Base-by-base conservation (phyloP, 1,139 yeast species). In the Diutina mesorugosa region DNA sequence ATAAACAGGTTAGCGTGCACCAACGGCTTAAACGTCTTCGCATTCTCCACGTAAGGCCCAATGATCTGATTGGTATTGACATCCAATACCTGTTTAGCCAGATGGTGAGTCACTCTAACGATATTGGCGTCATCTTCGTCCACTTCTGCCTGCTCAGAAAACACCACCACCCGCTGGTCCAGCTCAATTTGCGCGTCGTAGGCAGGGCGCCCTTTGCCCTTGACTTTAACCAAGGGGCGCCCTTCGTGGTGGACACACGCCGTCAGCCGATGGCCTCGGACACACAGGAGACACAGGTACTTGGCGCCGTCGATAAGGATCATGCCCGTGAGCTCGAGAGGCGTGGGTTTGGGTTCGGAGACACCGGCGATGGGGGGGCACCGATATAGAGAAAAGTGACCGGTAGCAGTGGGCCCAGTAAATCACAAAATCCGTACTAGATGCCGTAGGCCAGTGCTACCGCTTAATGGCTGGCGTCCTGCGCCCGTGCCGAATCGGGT, bases 231-330 rank as follows among this genome's bases (percentile, higher is more conserved):
- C 47, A 91, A 72, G 45, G 95, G 90, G 55, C 97, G 76, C 12
- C 29, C 41, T 56, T 80, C 76, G 54, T 87, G 82, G 68, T 93
- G 99, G 58, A 81, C 81, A 68, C 99, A 93, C 57, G 85, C 82
- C 3, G 95, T 84, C 4, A 97, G 87, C 52, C 99, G 72, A 67
- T 93, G 99, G 26, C 98, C 98, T 52, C 97, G 76, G 48, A 93
- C 90, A 67, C 99, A 93, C 64, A 85, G 86, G 59, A 84, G 80
- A 68, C 97, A 93, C n/a, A 97, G 90, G 67, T 88, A 88, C 65
- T 93, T 89, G 63, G 81, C 86, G 50, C 88, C 89, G 61, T 88
- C 90, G 63, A 87, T 89, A 55, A 90, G 73, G 58, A 93, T 90
- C 98, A 93, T 91, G 47, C 51, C 21, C 10, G 10, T 26, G 30